Percentiles rank a stretch among this genome's conserved stretches.
Evolutionary conservation across 345 rosid species (phyloP).

Genomic region (Salix koriyanagi): DNA sequence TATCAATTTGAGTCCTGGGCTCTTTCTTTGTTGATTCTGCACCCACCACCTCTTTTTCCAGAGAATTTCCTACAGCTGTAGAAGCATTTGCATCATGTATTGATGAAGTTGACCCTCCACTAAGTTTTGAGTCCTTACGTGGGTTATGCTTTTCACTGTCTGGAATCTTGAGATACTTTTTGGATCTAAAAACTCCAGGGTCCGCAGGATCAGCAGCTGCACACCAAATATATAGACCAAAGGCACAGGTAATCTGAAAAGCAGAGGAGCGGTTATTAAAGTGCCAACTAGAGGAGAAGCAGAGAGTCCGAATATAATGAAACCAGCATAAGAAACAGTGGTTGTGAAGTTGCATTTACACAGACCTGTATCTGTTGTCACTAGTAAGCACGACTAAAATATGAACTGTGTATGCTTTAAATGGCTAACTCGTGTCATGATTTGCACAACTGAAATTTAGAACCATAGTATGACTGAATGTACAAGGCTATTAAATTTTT

Average conservation of each 20-base stretch:
- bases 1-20: slow-evolving; percentile 24
- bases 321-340: neutral
- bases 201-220: slow-evolving; percentile 31
- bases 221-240: slow-evolving; percentile 28
- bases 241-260: slow-evolving; percentile 22
- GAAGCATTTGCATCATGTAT: slow-evolving; percentile 43
- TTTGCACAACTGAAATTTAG: neutral
- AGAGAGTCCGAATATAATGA: neutral
- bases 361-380: neutral
- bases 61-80: slow-evolving; percentile 47
- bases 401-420: neutral
- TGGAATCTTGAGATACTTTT: slow-evolving; percentile 59
- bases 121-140: slow-evolving; percentile 52
- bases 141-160: slow-evolving; percentile 42
- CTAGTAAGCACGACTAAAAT: neutral
- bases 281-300: neutral
- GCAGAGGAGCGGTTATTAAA: neutral
- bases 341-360: neutral
- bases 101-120: slow-evolving; percentile 58
- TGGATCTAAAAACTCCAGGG: slow-evolving; percentile 26
- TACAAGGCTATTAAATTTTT: too few species aligned
- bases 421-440: neutral
- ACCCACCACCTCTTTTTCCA: slow-evolving; percentile 32
- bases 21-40: slow-evolving; percentile 37
- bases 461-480: neutral